Base-by-base conservation (phyloP, 371 early-diverging fungal genomes). In the Rhizopus arrhizus region DNA sequence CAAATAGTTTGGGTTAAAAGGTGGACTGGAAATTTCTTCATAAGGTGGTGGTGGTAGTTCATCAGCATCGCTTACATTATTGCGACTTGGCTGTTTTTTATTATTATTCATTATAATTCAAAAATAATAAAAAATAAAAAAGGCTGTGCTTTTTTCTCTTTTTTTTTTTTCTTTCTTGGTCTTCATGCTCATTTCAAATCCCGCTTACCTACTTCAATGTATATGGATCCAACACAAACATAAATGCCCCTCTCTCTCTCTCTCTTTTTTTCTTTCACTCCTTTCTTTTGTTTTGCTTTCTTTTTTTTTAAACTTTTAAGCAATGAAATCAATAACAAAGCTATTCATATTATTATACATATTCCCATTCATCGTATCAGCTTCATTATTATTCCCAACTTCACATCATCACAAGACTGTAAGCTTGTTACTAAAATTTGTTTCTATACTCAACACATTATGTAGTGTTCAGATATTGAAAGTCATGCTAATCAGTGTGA, bases 381-480 rank as follows among this genome's bases (percentile, higher is more conserved):
- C 53, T 5, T 64, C 61, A n/a, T 32, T 63, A 12, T 12, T 62
- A 28, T 45, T 62, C 22, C 62, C 62, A n/a, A 45, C 53, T 35
- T 29, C 48, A 4, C 56, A 68, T 28, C 64, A 56, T 34, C 61
- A 54, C 31, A 63, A 68, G 47, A 33, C 40, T 35, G 68, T 64
- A 60, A 53, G 29, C 34, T 45, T 11, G 8, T 13, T 29, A 31
- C 29, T 12, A 43, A 32, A 45, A 0, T 15, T 40, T 16, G n/a
- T 12, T 16, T 13, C 28, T 31, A 41, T 43, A 40, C 32, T 45
- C 5, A 6, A 16, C 28, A 15, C 22, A 8, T 11, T n/a, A 47
- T 31, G 7, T 54, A 77, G 74, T 77, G 78, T 40, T 61, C 65
- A 1, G 34, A 72, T 66, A 65, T 78, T 36, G 75, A 74, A 28